These are phyloP conservation scores for Kwoniella dejecticola DNA, from an alignment of 768 basidiomycete genomes.

Conservation along the genomic window DNA sequence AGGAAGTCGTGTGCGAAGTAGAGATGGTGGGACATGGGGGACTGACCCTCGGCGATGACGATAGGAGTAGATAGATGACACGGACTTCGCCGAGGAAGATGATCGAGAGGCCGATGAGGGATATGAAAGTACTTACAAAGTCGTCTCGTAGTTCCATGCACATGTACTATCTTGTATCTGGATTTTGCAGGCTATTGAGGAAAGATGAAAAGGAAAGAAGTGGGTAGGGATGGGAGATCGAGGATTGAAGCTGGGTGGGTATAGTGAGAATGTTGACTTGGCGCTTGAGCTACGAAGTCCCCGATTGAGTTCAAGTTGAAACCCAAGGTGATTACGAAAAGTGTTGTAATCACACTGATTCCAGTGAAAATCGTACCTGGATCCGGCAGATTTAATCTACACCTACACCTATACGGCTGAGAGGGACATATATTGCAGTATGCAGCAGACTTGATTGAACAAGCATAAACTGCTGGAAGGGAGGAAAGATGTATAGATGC, in stretches of 20 bases:
- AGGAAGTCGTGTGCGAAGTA: not conserved
- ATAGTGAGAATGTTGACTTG: not conserved
- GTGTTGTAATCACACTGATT: not conserved
- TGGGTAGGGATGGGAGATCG: not conserved
- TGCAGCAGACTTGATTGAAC: too few species aligned
- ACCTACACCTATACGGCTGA: too few species aligned
- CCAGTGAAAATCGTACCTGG: constrained; percentile 1
- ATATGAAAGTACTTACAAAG: not conserved
- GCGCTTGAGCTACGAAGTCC: constrained; percentile 9
- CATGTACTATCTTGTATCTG: too few species aligned
- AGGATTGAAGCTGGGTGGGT: not conserved
- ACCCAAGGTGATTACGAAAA: not conserved
- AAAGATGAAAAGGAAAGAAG: not conserved
- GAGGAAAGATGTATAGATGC: not conserved
- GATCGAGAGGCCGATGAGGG: not conserved
- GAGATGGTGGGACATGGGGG: not conserved
- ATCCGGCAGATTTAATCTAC: too few species aligned
- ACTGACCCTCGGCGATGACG: constrained; percentile 10
- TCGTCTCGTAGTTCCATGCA: too few species aligned
- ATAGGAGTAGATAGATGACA: constrained; percentile 1
- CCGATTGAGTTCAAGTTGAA: not conserved
- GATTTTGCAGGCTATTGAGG: not conserved
- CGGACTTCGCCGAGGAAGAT: constrained; percentile 18
- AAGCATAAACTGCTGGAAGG: not conserved
- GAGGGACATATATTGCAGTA: too few species aligned